Evolutionary conservation across 768 basidiomycete species (phyloP).

Genomic region (Lenzites betulinus): DNA sequence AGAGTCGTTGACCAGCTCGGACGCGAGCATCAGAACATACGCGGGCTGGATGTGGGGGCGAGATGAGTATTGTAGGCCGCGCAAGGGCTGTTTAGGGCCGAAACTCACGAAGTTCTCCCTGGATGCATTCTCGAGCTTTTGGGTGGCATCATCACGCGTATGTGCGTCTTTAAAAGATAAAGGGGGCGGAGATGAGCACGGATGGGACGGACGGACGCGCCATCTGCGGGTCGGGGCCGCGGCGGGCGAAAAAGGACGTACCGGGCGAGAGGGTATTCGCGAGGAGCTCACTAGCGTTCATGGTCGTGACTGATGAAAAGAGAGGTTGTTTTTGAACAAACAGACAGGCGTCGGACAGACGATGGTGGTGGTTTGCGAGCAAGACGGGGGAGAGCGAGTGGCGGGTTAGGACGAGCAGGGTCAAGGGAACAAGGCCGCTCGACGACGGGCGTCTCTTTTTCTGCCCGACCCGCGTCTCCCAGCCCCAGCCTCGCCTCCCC

Average conservation of each 20-base stretch:
- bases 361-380: constrained; percentile 19
- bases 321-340: constrained; percentile 16
- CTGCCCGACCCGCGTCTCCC: constrained; percentile 3
- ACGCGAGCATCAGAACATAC: constrained; percentile 90
- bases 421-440: constrained; percentile 18
- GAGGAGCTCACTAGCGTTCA: constrained; percentile 92
- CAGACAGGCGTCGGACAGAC: constrained; percentile 18
- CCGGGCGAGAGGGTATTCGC: constrained; percentile 91
- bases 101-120: constrained; percentile 87
- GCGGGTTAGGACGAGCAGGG: constrained; percentile 17
- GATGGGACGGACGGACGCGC: constrained; percentile 14
- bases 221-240: constrained; percentile 15
- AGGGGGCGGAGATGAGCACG: constrained; percentile 26
- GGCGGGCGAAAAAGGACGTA: constrained; percentile 47
- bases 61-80: constrained; percentile 9
- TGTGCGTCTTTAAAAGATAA: constrained; percentile 60
- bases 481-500: background rate
- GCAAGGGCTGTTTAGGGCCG: constrained; percentile 17
- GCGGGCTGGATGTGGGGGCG: constrained; percentile 62
- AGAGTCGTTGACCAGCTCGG: constrained; percentile 78
- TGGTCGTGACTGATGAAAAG: constrained; percentile 43
- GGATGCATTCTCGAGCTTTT: constrained; percentile 84
- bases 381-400: constrained; percentile 17
- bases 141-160: constrained; percentile 90
- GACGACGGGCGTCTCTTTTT: constrained; percentile 8